Evolutionary conservation across 208 protist genomes (phyloP), one percentile per base, ranked within the genome.

Genomic region (Leishmania martiniquensis): DNA sequence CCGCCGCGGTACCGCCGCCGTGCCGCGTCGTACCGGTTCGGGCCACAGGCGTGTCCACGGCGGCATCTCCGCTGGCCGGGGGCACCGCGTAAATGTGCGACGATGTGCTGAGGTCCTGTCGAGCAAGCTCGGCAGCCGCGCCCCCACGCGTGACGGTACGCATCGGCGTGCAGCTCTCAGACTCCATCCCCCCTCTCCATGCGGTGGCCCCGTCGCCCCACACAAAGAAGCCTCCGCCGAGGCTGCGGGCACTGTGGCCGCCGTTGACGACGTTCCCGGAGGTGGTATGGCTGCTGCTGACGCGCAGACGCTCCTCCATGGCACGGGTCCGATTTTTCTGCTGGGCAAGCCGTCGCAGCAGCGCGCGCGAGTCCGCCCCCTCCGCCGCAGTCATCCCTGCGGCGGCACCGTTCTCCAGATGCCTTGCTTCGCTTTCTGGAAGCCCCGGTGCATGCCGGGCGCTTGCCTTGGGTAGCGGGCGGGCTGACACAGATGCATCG

Each of bases 341-440:
- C 69, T 83, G 57, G 1, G 80, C 80, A 44, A 83, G 80, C 32
- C 80, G 80, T 42, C 80, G 80, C 67, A 78, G 70, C 57, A 83
- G 69, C 22, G 74, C 80, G 57, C 80, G 80, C 9, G 80, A 76
- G 45, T 78, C 68, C 1, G 62, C 57, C 69, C 29, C 47, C 12
- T 54, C 52, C 47, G 34, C 5, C 55, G 62, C 54, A 2, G 54
- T 39, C 9, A 57, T 17, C 17, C 29, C 67, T 12, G 67, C n/a
- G 34, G 39, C 47, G 3, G 17, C 67, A 44, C 29, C 47, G 47
- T 15, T 47, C 29, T 51, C 67, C 29, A 12, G 67, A n/a, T 72
- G 67, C 25, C 29, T 51, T 15, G 45, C 47, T 22, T 72, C 67
- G 47, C 22, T 39, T 29, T 72, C 67, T 37, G 22, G 63, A 44